A percentile compares a stretch with the other conserved stretches of the same genome.
phyloP scores from a whole-genome alignment of 805 yeast genomes.

The Candida yuanshanica region DNA sequence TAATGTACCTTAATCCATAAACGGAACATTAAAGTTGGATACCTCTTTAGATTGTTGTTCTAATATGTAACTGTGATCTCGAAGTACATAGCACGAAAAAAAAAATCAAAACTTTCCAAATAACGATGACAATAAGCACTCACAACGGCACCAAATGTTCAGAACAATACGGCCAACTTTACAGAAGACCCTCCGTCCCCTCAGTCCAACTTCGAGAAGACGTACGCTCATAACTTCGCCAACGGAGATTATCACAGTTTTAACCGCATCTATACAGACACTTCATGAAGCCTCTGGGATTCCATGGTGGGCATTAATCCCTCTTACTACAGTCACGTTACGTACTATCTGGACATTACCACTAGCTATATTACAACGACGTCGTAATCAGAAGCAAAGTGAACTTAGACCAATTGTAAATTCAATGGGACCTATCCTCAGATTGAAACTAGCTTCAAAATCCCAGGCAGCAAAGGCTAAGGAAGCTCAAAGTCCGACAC shows the following conservation, averaged over 20 bases:
- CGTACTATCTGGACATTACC: slow-evolving; percentile 72
- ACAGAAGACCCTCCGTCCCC: background rate
- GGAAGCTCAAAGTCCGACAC: slow-evolving; percentile 24
- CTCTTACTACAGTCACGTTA: slow-evolving; percentile 60
- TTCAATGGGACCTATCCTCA: slow-evolving; percentile 71
- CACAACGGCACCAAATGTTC: background rate
- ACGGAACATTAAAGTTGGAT: no score
- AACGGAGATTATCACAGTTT: slow-evolving; percentile 10
- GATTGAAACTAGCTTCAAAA: slow-evolving; percentile 41
- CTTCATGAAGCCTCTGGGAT: slow-evolving; percentile 54
- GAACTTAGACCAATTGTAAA: slow-evolving; percentile 62
- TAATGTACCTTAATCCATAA: no score
- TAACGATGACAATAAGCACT: background rate
- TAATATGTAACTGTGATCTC: background rate
- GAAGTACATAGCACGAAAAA: background rate
- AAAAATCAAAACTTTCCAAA: background rate
- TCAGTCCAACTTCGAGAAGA: background rate
- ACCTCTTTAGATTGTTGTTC: no score
- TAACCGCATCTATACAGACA: slow-evolving; percentile 33
- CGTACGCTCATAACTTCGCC: slow-evolving; percentile 11
- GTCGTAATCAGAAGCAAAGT: slow-evolving; percentile 64
- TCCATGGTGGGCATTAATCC: slow-evolving; percentile 83
- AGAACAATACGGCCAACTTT: background rate
- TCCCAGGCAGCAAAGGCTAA: slow-evolving; percentile 22
- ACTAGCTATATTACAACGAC: slow-evolving; percentile 66